phyloP scores from a whole-genome alignment of 306 rosid genomes.

The Malus orientalis region DNA sequence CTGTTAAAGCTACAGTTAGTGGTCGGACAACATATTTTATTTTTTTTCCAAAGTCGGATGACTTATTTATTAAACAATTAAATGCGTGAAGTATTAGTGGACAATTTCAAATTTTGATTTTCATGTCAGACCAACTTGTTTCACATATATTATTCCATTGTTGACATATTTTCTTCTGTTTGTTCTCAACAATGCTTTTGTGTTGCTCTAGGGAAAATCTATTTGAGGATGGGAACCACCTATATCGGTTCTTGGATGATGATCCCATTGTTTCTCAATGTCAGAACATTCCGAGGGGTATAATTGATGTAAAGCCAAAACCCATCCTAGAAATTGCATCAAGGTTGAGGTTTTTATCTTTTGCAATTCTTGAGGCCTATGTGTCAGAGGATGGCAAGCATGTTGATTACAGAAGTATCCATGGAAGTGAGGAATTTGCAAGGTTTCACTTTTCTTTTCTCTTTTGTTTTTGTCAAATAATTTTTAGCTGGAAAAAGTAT shows the following conservation, averaged over 20 bases:
- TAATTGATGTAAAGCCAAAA: conserved; percentile 64
- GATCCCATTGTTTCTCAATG: conserved; percentile 82
- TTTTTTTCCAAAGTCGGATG: not conserved
- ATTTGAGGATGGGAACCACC: conserved; percentile 80
- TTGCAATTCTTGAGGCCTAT: conserved; percentile 82
- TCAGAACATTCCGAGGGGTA: conserved; percentile 77
- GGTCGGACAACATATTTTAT: not conserved
- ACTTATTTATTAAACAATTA: not conserved
- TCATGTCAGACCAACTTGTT: not conserved
- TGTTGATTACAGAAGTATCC: conserved; percentile 70
- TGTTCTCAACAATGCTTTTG: conserved; percentile 16
- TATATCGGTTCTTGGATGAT: conserved; percentile 82
- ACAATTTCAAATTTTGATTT: not conserved
- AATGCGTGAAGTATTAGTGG: not conserved
- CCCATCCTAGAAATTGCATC: conserved; percentile 69
- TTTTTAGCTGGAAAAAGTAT: not conserved
- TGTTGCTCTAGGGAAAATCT: conserved; percentile 49
- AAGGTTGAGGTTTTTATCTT: conserved; percentile 60
- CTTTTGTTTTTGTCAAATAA: not conserved
- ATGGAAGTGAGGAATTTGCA: conserved; percentile 88
- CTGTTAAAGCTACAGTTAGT: not conserved
- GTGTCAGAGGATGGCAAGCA: conserved; percentile 57
- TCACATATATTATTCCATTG: not conserved
- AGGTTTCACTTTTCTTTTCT: conserved; percentile 31
- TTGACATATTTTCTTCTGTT: conserved; percentile 6